These are phyloP conservation scores for Tephrocybe rancida DNA, from an alignment of 768 basidiomycete species.

Conservation along the genomic window DNA sequence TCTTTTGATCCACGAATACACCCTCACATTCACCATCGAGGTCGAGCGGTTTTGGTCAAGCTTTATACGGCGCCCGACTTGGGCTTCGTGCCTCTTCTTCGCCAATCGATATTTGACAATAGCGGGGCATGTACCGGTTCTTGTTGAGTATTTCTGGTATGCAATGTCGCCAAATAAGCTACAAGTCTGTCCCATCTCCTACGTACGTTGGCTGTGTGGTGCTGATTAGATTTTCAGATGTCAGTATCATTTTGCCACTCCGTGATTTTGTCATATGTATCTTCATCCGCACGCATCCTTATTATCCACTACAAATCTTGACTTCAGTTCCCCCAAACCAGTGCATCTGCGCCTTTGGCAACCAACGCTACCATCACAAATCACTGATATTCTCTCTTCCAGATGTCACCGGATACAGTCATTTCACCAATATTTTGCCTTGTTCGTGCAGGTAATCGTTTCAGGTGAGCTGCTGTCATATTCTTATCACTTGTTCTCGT, in stretches of 20 bases:
- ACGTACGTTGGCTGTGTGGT: neutral
- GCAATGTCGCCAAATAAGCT: conserved; percentile 14
- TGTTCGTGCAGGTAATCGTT: conserved; percentile 15
- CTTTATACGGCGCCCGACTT: conserved; percentile 15
- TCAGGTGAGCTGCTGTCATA: conserved; percentile 7
- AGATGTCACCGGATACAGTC: conserved; percentile 16
- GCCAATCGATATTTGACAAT: conserved; percentile 36
- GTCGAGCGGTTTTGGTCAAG: conserved; percentile 37
- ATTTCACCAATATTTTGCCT: conserved; percentile 19
- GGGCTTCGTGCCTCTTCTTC: conserved; percentile 31
- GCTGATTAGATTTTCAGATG: conserved; percentile 13
- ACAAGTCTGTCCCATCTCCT: conserved; percentile 5
- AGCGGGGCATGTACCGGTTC: conserved; percentile 30
- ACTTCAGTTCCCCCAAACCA: too few relatives aligned
- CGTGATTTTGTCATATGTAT: neutral
- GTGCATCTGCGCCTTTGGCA: neutral
- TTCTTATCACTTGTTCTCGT: neutral
- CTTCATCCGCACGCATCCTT: neutral
- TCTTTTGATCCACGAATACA: conserved; percentile 39
- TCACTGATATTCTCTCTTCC: neutral
- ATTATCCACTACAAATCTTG: too few relatives aligned
- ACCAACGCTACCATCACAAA: neutral
- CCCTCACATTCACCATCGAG: conserved; percentile 38
- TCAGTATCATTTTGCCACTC: conserved; percentile 4
- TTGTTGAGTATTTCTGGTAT: conserved; percentile 26